Evolutionary conservation across 2,329 filamentous ascomycete genomes (phyloP).

Genomic region (Alternaria alternata): DNA sequence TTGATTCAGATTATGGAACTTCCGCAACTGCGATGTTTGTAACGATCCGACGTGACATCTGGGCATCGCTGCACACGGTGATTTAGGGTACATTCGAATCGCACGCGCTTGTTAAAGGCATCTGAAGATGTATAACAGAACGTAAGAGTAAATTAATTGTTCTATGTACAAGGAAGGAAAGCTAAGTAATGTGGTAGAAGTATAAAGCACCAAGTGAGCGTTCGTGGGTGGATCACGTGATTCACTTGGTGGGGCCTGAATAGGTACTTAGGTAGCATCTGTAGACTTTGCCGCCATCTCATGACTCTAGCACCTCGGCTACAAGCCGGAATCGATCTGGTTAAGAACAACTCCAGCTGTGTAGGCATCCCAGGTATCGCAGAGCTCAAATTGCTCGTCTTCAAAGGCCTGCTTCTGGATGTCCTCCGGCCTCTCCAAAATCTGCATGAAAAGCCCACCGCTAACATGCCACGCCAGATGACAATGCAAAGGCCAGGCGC

Average conservation of each 20-base stretch:
- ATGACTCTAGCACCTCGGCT: background rate
- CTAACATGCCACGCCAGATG: slow-evolving; percentile 48
- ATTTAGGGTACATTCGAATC: too few species aligned
- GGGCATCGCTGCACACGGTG: background rate
- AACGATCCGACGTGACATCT: background rate
- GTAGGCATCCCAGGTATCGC: slow-evolving; percentile 44
- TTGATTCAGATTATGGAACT: background rate
- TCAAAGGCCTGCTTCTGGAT: slow-evolving; percentile 33
- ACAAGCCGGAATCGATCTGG: slow-evolving; percentile 47
- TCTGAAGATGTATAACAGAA: background rate
- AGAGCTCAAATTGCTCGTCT: slow-evolving; percentile 27
- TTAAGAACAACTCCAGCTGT: slow-evolving; percentile 30
- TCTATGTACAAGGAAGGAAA: background rate
- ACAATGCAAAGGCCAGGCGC: slow-evolving; percentile 48
- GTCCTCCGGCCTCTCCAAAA: slow-evolving; percentile 38
- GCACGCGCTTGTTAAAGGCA: too few species aligned
- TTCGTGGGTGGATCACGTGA: background rate
- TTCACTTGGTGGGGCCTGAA: too few species aligned
- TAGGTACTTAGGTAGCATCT: background rate
- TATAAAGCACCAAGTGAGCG: background rate
- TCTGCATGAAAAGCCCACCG: slow-evolving; percentile 41
- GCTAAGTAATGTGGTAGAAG: background rate
- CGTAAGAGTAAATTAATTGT: background rate
- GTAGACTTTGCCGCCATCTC: background rate
- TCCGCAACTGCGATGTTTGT: background rate